Evolutionary conservation across 192 early-diverging fungal species (phyloP).

Genomic region (Dispira simplex): DNA sequence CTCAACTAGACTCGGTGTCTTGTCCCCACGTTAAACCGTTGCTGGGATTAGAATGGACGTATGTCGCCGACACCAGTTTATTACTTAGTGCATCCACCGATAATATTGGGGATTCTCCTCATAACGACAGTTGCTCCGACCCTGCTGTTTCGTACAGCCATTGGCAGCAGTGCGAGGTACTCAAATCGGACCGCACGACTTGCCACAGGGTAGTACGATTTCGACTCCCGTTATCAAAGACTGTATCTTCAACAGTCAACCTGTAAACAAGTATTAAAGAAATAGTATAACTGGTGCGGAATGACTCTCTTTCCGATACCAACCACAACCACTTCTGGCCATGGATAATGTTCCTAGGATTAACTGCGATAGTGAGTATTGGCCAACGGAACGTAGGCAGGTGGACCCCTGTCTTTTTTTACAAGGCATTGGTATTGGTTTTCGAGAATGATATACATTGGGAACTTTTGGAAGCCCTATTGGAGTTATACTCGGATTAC

Average conservation of each 20-base stretch:
- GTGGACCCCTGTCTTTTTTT: too few species aligned
- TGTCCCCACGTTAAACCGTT: neutral
- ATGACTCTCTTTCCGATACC: too few species aligned
- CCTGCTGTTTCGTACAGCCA: neutral
- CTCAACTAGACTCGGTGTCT: neutral
- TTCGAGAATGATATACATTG: too few species aligned
- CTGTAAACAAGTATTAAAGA: too few species aligned
- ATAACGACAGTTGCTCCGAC: neutral
- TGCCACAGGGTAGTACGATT: neutral
- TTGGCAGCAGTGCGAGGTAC: neutral
- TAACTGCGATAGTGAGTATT: too few species aligned
- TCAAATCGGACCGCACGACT: neutral
- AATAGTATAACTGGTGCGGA: too few species aligned
- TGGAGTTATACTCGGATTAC: too few species aligned
- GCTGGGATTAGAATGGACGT: constrained; percentile 4
- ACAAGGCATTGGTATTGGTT: too few species aligned
- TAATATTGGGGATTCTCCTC: neutral
- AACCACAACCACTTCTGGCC: too few species aligned
- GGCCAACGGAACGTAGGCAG: too few species aligned
- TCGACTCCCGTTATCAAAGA: neutral
- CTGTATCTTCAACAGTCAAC: neutral
- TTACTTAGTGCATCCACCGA: neutral
- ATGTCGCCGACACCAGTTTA: neutral
- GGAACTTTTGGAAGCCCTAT: too few species aligned
- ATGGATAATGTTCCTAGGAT: too few species aligned